Base-by-base conservation (phyloP, 441 rosid genomes). In the California macrophylla region DNA sequence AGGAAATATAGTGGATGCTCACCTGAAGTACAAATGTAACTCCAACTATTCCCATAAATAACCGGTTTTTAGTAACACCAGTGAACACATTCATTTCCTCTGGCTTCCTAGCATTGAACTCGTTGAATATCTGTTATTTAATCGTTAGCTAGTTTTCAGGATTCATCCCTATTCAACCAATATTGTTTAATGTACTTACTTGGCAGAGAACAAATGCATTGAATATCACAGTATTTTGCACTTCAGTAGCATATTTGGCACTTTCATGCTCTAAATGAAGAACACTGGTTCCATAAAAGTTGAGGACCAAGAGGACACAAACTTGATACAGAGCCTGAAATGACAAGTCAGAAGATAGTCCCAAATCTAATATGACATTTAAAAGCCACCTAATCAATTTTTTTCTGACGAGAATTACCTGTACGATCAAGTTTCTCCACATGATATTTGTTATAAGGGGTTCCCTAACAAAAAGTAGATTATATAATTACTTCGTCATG, bases 361-460 rank as follows among this genome's bases (percentile, higher is more conserved):
- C 54, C 13, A 47, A 15, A n/a, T 47, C 20, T 7, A 20, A 47
- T 4, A 47, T 10, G 15, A n/a, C 54, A 20, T 47, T 47, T 68
- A 45, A 34, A 45, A 54, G 25, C 60, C 15, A 0, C 50, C 50
- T 13, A 40, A 47, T 47, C 50, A 16, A 12, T 42, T 40, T 50
- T 6, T 52, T 52, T 52, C 20, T 20, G 16, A 36, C 26, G 9
- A 20, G 30, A 61, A 9, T 10, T 74, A 89, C 99, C 92, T 95
- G 99, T 69, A 95, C 69, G 42, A 92, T 73, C 81, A 95, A 83
- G 85, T 95, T 95, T 81, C 98, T 89, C 98, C 99, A 95, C 95
- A 93, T 93, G 77, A 89, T 88, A 75, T 91, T 93, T 30, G 96
- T 89, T 62, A 91, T 84, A 30, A 95, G 90, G 67, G 99, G 96